Evolutionary conservation across 495 filamentous ascomycete genomes (phyloP).

Genomic region (Bathelium albidoporum): DNA sequence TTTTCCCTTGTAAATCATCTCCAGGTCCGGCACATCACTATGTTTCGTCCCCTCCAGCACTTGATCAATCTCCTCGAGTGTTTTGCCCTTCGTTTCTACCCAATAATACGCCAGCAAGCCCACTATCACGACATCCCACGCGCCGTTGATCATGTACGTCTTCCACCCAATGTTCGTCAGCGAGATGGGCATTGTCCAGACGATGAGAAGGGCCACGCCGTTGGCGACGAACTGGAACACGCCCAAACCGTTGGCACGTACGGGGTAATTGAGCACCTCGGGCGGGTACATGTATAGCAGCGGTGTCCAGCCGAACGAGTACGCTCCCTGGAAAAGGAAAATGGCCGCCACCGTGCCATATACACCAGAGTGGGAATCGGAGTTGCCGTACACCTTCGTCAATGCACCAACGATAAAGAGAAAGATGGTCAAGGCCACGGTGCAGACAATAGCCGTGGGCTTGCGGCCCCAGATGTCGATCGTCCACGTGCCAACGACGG

Average conservation of each 20-base stretch:
- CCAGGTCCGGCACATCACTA: conserved; percentile 36
- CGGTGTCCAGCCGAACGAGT: conserved; percentile 51
- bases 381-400: conserved; percentile 38
- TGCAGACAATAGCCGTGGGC: conserved; percentile 33
- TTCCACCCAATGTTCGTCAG: conserved; percentile 24
- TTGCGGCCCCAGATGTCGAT: conserved; percentile 35
- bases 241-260: conserved; percentile 24
- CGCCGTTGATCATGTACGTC: conserved; percentile 23
- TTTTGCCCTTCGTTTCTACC: conserved; percentile 18
- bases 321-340: conserved; percentile 45
- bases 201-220: conserved; percentile 36
- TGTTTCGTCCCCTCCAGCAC: conserved; percentile 34
- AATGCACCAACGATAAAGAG: conserved; percentile 43
- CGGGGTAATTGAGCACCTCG: conserved; percentile 36
- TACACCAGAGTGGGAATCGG: conserved; percentile 28
- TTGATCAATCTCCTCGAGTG: conserved; percentile 19
- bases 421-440: conserved; percentile 31
- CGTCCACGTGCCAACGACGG: conserved; percentile 32
- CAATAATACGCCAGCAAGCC: conserved; percentile 17
- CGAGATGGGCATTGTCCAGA: conserved; percentile 43
- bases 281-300: conserved; percentile 50
- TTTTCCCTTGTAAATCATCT: conserved; percentile 29
- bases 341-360: conserved; percentile 33
- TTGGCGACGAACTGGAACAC: conserved; percentile 30
- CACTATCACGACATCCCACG: conserved; percentile 22